Percentiles rank a stretch among this genome's conserved stretches.
phyloP scores from a whole-genome alignment of 768 basidiomycete species.

The Suillus clintonianus region DNA sequence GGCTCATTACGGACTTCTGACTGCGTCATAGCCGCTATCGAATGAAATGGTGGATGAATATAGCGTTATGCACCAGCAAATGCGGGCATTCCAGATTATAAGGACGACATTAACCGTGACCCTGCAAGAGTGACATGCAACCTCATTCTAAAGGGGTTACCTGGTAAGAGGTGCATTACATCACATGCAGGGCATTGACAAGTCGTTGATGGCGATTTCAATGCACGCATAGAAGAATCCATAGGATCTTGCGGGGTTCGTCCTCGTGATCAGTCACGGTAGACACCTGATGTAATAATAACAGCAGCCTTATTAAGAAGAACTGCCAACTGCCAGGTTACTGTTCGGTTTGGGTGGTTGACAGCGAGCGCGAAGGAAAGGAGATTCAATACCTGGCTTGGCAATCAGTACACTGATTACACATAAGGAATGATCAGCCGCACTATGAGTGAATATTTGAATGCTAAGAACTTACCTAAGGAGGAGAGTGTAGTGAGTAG shows the following conservation, averaged over 20 bases:
- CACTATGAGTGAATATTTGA: not conserved
- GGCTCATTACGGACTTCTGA: not conserved
- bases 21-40: not conserved
- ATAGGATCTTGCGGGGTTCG: not conserved
- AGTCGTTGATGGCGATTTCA: not conserved
- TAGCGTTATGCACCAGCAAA: not conserved
- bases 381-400: not conserved
- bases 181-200: not conserved
- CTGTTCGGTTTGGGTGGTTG: not conserved
- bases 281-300: not conserved
- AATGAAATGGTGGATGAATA: too few relatives aligned
- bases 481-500: too few relatives aligned
- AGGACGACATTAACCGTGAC: not conserved
- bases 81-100: not conserved
- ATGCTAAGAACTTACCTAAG: not conserved
- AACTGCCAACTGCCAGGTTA: not conserved
- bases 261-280: not conserved
- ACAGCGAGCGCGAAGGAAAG: not conserved
- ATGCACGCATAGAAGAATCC: not conserved
- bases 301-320: not conserved
- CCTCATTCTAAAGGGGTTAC: not conserved
- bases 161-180: not conserved
- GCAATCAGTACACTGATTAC: too few relatives aligned
- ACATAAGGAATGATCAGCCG: not conserved
- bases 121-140: not conserved